Percentiles rank a stretch among this genome's conserved stretches.
phyloP scores from a whole-genome alignment of 2,329 filamentous ascomycete species.

The Madurella fahalii region DNA sequence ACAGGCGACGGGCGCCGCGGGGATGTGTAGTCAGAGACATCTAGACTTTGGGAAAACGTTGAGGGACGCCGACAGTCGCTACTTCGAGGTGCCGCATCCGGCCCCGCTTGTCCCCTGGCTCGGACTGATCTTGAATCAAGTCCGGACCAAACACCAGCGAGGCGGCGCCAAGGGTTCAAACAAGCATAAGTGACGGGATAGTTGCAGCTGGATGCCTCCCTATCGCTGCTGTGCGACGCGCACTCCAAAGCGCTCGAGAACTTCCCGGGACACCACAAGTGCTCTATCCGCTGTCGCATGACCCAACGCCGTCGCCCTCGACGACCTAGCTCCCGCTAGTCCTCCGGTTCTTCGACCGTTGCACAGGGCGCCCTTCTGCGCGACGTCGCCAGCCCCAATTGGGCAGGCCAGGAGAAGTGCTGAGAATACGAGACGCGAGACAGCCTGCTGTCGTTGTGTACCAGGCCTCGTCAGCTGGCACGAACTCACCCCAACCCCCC shows the following conservation, averaged over 20 bases:
- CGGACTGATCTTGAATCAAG: constrained; percentile 3
- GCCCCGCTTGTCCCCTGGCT: constrained; percentile 9
- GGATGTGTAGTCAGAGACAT: neutral
- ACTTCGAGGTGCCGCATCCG: constrained; percentile 19
- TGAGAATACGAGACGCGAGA: constrained; percentile 39
- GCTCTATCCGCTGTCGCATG: constrained; percentile 28
- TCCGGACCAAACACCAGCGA: constrained; percentile 10
- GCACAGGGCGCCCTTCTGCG: constrained; percentile 33
- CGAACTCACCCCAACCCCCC: constrained; percentile 8
- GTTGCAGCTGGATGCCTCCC: constrained; percentile 29
- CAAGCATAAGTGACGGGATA: constrained; percentile 30
- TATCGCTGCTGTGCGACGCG: constrained; percentile 24
- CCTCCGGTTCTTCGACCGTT: constrained; percentile 24
- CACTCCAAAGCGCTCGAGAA: constrained; percentile 16
- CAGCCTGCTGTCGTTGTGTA: constrained; percentile 28
- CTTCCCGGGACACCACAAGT: constrained; percentile 18
- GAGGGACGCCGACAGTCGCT: constrained; percentile 9
- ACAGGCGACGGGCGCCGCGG: neutral
- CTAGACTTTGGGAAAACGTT: neutral
- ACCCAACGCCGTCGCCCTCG: constrained; percentile 18
- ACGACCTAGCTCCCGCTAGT: constrained; percentile 24
- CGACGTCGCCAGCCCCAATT: constrained; percentile 31
- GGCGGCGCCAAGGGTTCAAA: constrained; percentile 24
- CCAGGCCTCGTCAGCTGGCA: constrained; percentile 26
- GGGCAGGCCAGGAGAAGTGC: constrained; percentile 26